phyloP scores from a whole-genome alignment of 2,329 filamentous ascomycete genomes.

The Pyrenophora tritici-repentis region DNA sequence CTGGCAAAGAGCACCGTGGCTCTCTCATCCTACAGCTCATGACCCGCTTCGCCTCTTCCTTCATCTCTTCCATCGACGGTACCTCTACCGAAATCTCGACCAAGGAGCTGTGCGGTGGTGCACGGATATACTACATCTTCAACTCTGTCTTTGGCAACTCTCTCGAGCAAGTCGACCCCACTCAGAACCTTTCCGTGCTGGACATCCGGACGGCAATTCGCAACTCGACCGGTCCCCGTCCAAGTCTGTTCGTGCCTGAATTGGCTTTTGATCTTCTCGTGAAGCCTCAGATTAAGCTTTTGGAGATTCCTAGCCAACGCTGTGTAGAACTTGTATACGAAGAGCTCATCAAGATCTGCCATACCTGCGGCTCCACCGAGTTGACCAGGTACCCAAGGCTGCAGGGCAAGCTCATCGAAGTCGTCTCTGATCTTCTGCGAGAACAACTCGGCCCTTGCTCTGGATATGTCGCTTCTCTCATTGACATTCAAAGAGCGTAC shows the following conservation, averaged over 20 bases:
- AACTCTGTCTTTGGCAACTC: slow-evolving; percentile 98
- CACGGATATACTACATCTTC: slow-evolving; percentile 98
- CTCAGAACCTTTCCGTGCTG: slow-evolving; percentile 87
- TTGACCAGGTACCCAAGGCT: slow-evolving; percentile 88
- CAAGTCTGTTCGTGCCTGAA: slow-evolving; percentile 95
- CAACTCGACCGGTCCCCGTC: slow-evolving; percentile 94
- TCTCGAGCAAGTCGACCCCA: slow-evolving; percentile 93
- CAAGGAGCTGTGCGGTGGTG: slow-evolving; percentile 93
- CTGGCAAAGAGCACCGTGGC: slow-evolving; percentile 92
- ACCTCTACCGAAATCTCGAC: slow-evolving; percentile 98
- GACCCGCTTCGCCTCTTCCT: slow-evolving; percentile 96
- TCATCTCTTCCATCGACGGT: slow-evolving; percentile 98
- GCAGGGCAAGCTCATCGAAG: slow-evolving; percentile 96
- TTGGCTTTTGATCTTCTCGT: slow-evolving; percentile 97
- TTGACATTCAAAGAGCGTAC: slow-evolving; percentile 95
- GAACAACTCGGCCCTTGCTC: slow-evolving; percentile 90
- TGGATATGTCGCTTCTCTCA: slow-evolving; percentile 91
- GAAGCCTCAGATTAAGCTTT: slow-evolving; percentile 96
- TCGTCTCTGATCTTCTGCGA: slow-evolving; percentile 91
- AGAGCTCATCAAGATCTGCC: slow-evolving; percentile 98
- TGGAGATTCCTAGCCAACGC: slow-evolving; percentile 92
- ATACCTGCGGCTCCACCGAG: slow-evolving; percentile 95
- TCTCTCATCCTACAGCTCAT: slow-evolving; percentile 95
- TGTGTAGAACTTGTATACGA: slow-evolving; percentile 99
- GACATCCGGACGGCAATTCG: slow-evolving; percentile 97